Evolutionary conservation across 1,284 basidiomycete genomes (phyloP), one percentile per base, ranked within the genome.

Genomic region (Trichosporon coremiiforme): DNA sequence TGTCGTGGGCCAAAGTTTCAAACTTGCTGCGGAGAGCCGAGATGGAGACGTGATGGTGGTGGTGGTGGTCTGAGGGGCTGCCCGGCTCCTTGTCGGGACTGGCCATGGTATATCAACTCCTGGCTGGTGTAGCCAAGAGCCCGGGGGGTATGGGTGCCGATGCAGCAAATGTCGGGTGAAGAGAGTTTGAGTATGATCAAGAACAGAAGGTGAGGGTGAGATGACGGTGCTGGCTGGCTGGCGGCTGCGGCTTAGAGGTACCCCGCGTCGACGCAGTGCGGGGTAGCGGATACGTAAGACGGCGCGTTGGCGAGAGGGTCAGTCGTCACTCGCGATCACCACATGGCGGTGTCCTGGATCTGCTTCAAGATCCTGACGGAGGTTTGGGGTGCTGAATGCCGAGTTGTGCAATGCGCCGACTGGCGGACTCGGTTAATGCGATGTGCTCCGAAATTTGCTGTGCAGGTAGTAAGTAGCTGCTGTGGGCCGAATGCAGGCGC

Each of bases 21-120:
- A 81, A 81, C 63, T 73, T 78, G 10, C 74, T 77, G 12, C 80
- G 70, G 3, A 81, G 68, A 9, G 76, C 75, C 4, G 79, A 74
- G 60, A 81, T 80, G n/a, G 77, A 78, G 33, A 73, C 66, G 22
- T 65, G 71, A 41, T 71, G 68, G 13, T 73, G 64, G 3, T 67
- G 35, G 3, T 57, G 50, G 15, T 66, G 50, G 10, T 68, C 50
- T 8, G 57, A 60, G 25, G 55, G 55, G 29, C 38, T 38, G 55
- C 25, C 29, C 13, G 13, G 6, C 10, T 33, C 57, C 8, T 62
- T 62, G 31, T 8, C 31, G 15, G 57, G 17, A 10, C 31, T 20
- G 17, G 31, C 33, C 57, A 62, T 62, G 57, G 57, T 62, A n/a
- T 33, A 33, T 33, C 31, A 35, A 62, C 57, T 33, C 57, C 35